Percentiles rank a stretch among this genome's conserved stretches.
These are phyloP conservation scores for Phytophthora podocarpi DNA, from an alignment of 352 stramenopile species.

Conservation along the genomic window DNA sequence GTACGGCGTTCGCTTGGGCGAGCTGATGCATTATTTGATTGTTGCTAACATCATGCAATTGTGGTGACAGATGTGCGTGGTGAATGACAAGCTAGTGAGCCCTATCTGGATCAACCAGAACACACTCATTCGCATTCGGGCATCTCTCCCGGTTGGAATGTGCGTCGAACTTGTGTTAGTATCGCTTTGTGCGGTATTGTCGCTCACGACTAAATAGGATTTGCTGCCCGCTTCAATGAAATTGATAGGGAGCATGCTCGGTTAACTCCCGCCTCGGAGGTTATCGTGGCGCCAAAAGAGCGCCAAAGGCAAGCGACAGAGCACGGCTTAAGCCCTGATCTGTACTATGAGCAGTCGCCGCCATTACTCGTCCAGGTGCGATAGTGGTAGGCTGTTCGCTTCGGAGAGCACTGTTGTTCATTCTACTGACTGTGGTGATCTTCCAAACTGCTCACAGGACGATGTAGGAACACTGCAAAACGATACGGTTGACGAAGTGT, in stretches of 20 bases:
- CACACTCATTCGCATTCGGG: slow-evolving; percentile 70
- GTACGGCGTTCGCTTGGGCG: slow-evolving; percentile 32
- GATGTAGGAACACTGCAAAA: slow-evolving; percentile 25
- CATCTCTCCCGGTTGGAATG: slow-evolving; percentile 67
- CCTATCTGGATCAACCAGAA: slow-evolving; percentile 86
- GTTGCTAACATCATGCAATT: background rate
- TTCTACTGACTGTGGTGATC: background rate
- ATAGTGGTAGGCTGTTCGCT: background rate
- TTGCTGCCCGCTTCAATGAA: background rate
- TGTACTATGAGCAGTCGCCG: slow-evolving; percentile 67
- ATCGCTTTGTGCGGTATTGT: background rate
- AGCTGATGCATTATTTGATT: background rate
- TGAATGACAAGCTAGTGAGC: slow-evolving; percentile 86
- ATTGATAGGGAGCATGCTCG: slow-evolving; percentile 63
- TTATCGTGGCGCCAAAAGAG: slow-evolving; percentile 81
- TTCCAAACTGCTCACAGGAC: slow-evolving; percentile 13
- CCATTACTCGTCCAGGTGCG: slow-evolving; percentile 55
- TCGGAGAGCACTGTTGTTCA: background rate
- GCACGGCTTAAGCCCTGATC: slow-evolving; percentile 45
- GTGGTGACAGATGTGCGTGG: slow-evolving; percentile 75
- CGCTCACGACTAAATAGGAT: background rate
- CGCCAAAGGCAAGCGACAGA: slow-evolving; percentile 36
- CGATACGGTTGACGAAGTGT: slow-evolving; percentile 59
- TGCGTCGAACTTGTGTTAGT: slow-evolving; percentile 33
- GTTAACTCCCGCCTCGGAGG: slow-evolving; percentile 69